Evolutionary conservation across 129 eudicot genomes (phyloP).

Genomic region (Centella asiatica): DNA sequence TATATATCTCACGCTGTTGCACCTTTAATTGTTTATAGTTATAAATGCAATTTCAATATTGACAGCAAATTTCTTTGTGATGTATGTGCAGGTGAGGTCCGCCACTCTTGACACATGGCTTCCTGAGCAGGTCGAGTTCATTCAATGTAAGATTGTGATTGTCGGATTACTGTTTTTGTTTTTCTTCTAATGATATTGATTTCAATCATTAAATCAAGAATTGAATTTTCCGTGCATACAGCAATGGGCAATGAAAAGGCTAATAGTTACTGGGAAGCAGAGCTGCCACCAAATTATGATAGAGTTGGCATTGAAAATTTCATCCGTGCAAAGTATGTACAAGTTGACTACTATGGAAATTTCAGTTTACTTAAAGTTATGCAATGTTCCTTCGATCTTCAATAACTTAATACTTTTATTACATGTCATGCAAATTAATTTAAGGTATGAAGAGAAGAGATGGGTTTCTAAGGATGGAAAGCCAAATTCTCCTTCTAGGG

Average conservation of each 20-base stretch:
- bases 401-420: slow-evolving; percentile 1
- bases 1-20: too few relatives aligned
- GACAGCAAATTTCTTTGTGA: slow-evolving; percentile 11
- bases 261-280: slow-evolving; percentile 97
- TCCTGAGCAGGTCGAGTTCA: slow-evolving; percentile 88
- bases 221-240: slow-evolving; percentile 21
- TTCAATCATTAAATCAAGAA: neutral
- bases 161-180: neutral
- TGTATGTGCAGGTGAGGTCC: slow-evolving; percentile 67
- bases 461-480: slow-evolving; percentile 84
- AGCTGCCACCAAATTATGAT: slow-evolving; percentile 83
- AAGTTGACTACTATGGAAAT: slow-evolving; percentile 4
- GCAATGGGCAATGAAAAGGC: slow-evolving; percentile 98
- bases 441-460: slow-evolving; percentile 94
- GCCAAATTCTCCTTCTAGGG: slow-evolving; percentile 51
- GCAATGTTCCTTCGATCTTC: neutral
- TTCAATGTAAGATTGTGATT: slow-evolving; percentile 59
- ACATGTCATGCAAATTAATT: neutral
- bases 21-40: neutral
- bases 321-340: slow-evolving; percentile 90
- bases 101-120: slow-evolving; percentile 99
- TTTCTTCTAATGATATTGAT: slow-evolving; percentile 3
- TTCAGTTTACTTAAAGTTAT: neutral
- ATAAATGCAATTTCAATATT: neutral
- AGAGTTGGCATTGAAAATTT: slow-evolving; percentile 95